Evolutionary conservation across 2,329 filamentous ascomycete genomes (phyloP), one percentile per base, ranked within the genome.

Genomic region (Monilinia vaccinii-corymbosi): DNA sequence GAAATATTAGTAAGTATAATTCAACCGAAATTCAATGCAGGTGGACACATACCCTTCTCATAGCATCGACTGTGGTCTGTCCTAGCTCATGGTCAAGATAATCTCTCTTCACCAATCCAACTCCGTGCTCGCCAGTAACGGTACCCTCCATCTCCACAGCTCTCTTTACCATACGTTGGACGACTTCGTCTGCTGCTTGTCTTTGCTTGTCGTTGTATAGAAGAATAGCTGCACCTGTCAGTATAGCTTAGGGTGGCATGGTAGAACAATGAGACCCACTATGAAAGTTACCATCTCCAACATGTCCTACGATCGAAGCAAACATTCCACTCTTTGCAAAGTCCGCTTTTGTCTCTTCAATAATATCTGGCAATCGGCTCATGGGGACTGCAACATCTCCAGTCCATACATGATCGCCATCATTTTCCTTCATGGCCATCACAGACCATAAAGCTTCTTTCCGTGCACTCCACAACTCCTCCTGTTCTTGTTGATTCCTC

Each of bases 381-480:
- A 94, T 86, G 16, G 90, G 90, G 58, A 95, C 90, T 0, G 90
- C 90, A 13, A 94, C 90, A 69, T 95, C 90, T 1, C 88, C 89
- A 0, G 89, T 93, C 89, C 89, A 94, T 4, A 94, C 86, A 58
- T 82, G 83, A 65, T 92, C 86, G n/a, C 79, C 48, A 71, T 81
- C 75, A 73, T 82, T 75, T 74, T 82, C 69, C 60, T 73, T 74
- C 72, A 86, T 77, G 0, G 88, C 83, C 78, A 90, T 86, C 60
- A 88, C 86, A 68, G 84, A 88, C 89, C 89, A 94, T 42, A 95
- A 78, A 1, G 89, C 88, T 73, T 92, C 88, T 75, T 95, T 95
- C 48, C 90, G 77, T 25, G 90, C 90, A 67, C 84, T 87, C 90
- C 90, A 95, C 34, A 95, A 78, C 74, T 92, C 88, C 8, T 80